Evolutionary conservation across 2,329 filamentous ascomycete species (phyloP), one percentile per base, ranked within the genome.

Genomic region (Byssoonygena ceratinophila): DNA sequence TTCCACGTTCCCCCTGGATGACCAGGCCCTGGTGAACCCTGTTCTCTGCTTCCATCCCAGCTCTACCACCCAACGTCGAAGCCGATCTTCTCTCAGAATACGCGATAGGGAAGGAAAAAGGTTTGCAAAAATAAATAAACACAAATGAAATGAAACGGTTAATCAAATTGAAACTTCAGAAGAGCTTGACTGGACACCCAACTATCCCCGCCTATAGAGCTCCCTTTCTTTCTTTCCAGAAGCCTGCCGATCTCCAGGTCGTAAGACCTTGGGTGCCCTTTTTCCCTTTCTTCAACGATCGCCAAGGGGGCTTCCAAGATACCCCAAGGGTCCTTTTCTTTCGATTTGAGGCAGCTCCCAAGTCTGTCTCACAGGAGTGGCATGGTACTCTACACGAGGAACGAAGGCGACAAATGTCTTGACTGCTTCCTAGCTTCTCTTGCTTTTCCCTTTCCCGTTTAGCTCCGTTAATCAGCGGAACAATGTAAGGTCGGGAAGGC

Each of bases 111-210:
- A 50, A 43, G 39, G 36, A 36, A 41, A 41, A 50, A 50, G 29
- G 46, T 11, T 39, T 37, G 43, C 32, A 50, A 40, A 12, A n/a
- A n/a, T 20, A 31, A 32, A 32, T 32, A 36, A 3, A 23, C 25
- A 41, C 25, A 32, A 34, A 27, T 32, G 47, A 51, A 51, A 51
- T 51, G 49, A 51, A 51, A 51, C 49, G 22, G 11, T 39, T 36
- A 39, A 37, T 51, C 49, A 45, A 51, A 31, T 51, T 51, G 49
- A 51, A 51, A 51, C 49, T 37, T 27, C 32, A 45, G 29, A 51
- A 23, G 39, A 51, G 49, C 49, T 51, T 45, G 40, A 45, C 29
- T 20, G 29, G 25, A 27, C 25, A 22, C 20, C 31, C 31, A 44
- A 27, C n/a, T 12, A 51, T 45, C 49, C 49, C 49, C n/a, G 49